Evolutionary conservation across 73 alveolate genomes (phyloP).

Genomic region (Tetrahymena malaccensis): DNA sequence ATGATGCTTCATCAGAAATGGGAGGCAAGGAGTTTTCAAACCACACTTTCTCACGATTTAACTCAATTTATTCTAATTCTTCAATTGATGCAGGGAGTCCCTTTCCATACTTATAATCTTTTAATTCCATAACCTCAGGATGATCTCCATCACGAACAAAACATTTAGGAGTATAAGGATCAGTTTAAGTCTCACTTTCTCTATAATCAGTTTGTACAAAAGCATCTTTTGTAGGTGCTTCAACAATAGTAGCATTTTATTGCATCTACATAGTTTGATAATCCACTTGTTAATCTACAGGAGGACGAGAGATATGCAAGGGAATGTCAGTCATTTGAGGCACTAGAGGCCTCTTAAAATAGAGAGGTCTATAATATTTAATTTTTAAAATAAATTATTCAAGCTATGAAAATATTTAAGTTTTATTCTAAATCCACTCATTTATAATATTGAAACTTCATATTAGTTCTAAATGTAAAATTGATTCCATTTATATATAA

Average conservation of each 20-base stretch:
- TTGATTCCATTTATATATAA: background rate
- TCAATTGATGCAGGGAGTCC: constrained; percentile 99
- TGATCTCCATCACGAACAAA: constrained; percentile 76
- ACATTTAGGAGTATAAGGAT: constrained; percentile 93
- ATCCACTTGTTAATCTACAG: constrained; percentile 7
- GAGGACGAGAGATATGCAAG: constrained; percentile 19
- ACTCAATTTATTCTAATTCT: constrained; percentile 92
- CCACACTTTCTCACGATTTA: constrained; percentile 93
- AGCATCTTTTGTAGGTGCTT: constrained; percentile 40
- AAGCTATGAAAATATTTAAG: background rate
- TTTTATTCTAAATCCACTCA: too few relatives aligned
- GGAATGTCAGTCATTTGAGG: constrained; percentile 45
- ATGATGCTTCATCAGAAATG: constrained; percentile 96
- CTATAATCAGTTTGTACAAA: constrained; percentile 67
- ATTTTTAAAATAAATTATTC: too few relatives aligned
- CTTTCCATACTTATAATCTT: constrained; percentile 80
- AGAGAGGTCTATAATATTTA: constrained; percentile 25
- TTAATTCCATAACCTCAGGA: constrained; percentile 89
- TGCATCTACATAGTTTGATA: constrained; percentile 19
- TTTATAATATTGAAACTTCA: too few relatives aligned
- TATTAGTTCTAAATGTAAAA: too few relatives aligned
- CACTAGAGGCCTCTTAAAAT: constrained; percentile 52
- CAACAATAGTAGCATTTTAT: background rate
- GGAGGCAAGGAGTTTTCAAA: constrained; percentile 96
- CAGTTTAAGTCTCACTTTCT: constrained; percentile 96